Evolutionary conservation across 805 yeast genomes (phyloP).

Genomic region (Cyberlindnera petersonii): DNA sequence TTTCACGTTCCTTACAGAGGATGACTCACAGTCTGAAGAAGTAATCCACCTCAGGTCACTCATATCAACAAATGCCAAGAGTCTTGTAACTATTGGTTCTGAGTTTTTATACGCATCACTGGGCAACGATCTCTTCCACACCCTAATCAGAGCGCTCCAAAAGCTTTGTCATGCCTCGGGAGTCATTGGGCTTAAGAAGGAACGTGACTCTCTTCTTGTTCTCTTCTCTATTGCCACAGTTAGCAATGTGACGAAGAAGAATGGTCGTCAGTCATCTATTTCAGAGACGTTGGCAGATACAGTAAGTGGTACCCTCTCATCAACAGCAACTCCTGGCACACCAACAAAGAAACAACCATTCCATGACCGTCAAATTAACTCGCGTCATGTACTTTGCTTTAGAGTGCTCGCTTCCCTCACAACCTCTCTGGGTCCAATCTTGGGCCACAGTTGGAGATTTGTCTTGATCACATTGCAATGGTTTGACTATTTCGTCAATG

Average conservation of each 20-base stretch:
- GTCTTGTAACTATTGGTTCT: constrained; percentile 42
- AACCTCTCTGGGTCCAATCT: constrained; percentile 72
- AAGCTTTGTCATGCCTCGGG: constrained; percentile 82
- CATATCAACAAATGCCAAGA: constrained; percentile 34
- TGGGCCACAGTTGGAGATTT: constrained; percentile 64
- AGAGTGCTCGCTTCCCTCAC: constrained; percentile 78
- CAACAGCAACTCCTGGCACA: constrained; percentile 10
- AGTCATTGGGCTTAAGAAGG: constrained; percentile 49
- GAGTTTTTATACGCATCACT: constrained; percentile 59
- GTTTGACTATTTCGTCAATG: constrained; percentile 69
- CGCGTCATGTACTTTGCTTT: constrained; percentile 70
- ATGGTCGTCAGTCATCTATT: constrained; percentile 35
- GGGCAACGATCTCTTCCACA: constrained; percentile 68
- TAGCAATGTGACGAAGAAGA: constrained; percentile 34
- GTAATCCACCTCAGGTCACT: constrained; percentile 22
- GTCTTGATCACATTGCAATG: constrained; percentile 67
- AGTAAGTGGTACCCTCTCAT: constrained; percentile 14
- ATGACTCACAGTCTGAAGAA: constrained; percentile 7
- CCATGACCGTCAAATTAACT: constrained; percentile 47
- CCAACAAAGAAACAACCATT: constrained; percentile 11
- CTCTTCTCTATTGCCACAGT: constrained; percentile 45
- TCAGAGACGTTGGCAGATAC: constrained; percentile 53
- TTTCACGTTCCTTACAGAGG: constrained; percentile 17
- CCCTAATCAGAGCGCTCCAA: constrained; percentile 68
- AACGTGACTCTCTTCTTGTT: constrained; percentile 56